phyloP scores from a whole-genome alignment of 1,284 basidiomycete species.

The Marasmius fiardii region DNA sequence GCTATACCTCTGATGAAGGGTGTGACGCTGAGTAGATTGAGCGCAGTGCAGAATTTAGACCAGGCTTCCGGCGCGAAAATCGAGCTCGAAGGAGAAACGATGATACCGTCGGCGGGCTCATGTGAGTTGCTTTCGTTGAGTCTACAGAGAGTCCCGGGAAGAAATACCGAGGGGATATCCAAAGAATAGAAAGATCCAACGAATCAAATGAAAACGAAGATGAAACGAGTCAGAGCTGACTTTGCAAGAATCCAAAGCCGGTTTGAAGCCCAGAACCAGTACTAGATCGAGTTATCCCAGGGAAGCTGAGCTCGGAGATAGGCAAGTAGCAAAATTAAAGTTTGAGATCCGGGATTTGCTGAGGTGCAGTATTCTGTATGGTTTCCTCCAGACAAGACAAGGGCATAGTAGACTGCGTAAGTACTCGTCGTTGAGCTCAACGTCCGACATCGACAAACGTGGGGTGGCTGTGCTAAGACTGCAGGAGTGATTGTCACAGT shows the following conservation, averaged over 20 bases:
- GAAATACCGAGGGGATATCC: background rate
- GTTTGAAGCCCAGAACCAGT: background rate
- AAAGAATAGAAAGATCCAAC: background rate
- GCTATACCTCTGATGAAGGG: background rate
- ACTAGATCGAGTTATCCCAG: background rate
- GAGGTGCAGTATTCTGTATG: too few relatives aligned
- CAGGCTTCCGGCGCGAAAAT: background rate
- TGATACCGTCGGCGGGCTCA: background rate
- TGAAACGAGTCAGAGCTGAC: too few relatives aligned
- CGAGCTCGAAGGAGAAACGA: background rate
- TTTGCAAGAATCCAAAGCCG: background rate
- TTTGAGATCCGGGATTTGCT: background rate
- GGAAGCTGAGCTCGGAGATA: too few relatives aligned
- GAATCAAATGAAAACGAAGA: background rate
- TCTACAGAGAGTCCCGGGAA: background rate
- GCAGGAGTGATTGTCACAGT: too few relatives aligned
- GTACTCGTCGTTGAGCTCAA: background rate
- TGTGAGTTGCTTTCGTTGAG: background rate
- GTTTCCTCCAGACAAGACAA: too few relatives aligned
- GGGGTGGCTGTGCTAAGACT: background rate
- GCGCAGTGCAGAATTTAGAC: background rate
- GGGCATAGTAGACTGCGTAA: too few relatives aligned
- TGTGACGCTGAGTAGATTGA: background rate
- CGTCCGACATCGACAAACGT: constrained; percentile 5
- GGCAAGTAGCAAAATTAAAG: background rate